These are phyloP conservation scores for Erysimum cheiranthoides DNA, from an alignment of 345 rosid genomes.

Conservation along the genomic window DNA sequence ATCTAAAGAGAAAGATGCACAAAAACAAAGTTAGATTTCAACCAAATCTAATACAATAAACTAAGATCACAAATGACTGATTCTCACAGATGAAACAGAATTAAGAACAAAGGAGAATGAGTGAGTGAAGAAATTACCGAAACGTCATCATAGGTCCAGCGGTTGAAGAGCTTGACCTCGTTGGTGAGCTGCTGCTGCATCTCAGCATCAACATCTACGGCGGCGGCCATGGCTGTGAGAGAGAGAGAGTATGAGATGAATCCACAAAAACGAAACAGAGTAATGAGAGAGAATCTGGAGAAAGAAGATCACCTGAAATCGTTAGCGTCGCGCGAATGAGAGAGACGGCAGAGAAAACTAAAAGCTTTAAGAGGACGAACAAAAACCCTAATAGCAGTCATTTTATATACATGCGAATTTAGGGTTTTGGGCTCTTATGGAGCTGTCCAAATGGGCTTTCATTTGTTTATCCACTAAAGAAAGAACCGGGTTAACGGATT, in stretches of 20 bases:
- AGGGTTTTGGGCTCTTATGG: slow-evolving; percentile 37
- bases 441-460: slow-evolving; percentile 31
- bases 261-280: background rate
- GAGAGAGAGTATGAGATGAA: slow-evolving; percentile 25
- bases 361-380: slow-evolving; percentile 28
- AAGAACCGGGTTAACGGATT: slow-evolving; percentile 12
- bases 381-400: slow-evolving; percentile 25
- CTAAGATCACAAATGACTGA: background rate
- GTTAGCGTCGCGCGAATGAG: slow-evolving; percentile 41
- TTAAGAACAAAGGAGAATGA: background rate
- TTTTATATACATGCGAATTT: slow-evolving; percentile 19
- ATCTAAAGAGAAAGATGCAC: background rate
- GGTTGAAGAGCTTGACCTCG: slow-evolving; percentile 80
- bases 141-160: slow-evolving; percentile 76
- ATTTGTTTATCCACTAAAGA: slow-evolving; percentile 17
- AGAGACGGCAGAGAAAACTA: slow-evolving; percentile 26
- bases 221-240: slow-evolving; percentile 44
- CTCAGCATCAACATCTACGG: slow-evolving; percentile 38
- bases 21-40: background rate
- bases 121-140: slow-evolving; percentile 45
- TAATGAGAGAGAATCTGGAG: background rate
- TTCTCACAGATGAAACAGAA: background rate
- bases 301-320: slow-evolving; percentile 26
- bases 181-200: slow-evolving; percentile 45
- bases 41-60: background rate